Conservation (phyloP, 2,329 filamentous ascomycete genomes). For the Lecanicillium sp. region DNA sequence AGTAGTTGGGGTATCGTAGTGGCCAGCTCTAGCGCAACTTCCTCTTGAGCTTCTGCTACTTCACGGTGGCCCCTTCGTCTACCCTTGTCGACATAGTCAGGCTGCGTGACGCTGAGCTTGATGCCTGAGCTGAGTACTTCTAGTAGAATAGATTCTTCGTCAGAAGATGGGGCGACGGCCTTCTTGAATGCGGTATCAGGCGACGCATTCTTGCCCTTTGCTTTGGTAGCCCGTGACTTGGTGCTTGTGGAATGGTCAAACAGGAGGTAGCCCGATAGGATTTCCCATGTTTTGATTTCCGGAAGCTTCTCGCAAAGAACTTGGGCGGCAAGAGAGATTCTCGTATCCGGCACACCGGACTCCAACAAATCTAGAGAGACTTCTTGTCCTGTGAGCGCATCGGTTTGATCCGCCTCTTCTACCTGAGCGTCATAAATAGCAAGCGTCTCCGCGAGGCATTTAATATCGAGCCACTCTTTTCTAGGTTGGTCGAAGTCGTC, state of each 20-base stretch:
- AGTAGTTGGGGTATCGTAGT: conserved; percentile 74
- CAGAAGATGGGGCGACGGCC: conserved; percentile 62
- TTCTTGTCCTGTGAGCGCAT: conserved; percentile 36
- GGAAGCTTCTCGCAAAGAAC: conserved; percentile 74
- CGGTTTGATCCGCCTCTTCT: conserved; percentile 43
- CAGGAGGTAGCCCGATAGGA: conserved; percentile 79
- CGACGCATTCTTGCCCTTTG: conserved; percentile 39
- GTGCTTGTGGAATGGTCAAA: conserved; percentile 74
- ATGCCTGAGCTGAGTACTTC: conserved; percentile 81
- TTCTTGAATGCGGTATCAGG: conserved; percentile 58
- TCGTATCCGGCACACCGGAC: conserved; percentile 61
- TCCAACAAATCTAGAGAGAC: conserved; percentile 49
- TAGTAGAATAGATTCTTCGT: conserved; percentile 77
- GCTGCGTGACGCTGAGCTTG: conserved; percentile 60
- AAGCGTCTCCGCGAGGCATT: conserved; percentile 79
- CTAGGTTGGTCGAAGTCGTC: conserved; percentile 71
- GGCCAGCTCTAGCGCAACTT: conserved; percentile 69
- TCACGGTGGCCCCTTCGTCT: conserved; percentile 52
- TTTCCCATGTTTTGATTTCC: conserved; percentile 80
- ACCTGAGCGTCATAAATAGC: conserved; percentile 70
- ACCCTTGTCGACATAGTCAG: conserved; percentile 55
- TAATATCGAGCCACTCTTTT: conserved; percentile 82
- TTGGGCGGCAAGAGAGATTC: conserved; percentile 79
- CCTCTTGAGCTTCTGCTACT: conserved; percentile 64
- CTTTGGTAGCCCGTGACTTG: conserved; percentile 40